These are phyloP conservation scores for Termitomyces sp. DNA, from an alignment of 768 basidiomycete species.

Conservation along the genomic window DNA sequence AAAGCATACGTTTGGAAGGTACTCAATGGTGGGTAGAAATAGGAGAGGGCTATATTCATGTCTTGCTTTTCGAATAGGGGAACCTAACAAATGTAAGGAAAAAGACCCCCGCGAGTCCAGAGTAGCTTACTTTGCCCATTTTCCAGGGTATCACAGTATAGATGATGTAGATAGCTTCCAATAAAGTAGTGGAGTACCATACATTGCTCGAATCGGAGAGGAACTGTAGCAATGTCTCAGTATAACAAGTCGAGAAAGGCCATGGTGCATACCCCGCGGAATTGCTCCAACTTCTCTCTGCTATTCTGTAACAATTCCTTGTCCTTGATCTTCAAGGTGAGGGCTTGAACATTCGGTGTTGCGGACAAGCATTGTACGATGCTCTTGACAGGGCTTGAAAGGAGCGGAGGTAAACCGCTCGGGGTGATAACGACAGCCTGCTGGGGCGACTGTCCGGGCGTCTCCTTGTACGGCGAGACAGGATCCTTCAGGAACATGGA, in stretches of 20 bases:
- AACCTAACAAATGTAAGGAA: slow-evolving; percentile 15
- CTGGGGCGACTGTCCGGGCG: slow-evolving; percentile 21
- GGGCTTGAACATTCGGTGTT: slow-evolving; percentile 22
- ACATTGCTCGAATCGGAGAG: slow-evolving; percentile 65
- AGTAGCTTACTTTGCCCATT: slow-evolving; percentile 30
- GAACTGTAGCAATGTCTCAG: slow-evolving; percentile 29
- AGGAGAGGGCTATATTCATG: slow-evolving; percentile 15
- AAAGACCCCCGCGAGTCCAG: background rate
- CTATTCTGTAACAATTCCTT: slow-evolving; percentile 30
- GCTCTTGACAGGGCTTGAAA: slow-evolving; percentile 33
- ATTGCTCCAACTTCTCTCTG: slow-evolving; percentile 27
- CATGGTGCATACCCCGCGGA: slow-evolving; percentile 29
- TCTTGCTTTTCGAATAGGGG: slow-evolving; percentile 18
- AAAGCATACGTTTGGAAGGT: slow-evolving; percentile 42
- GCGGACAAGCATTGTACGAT: slow-evolving; percentile 29
- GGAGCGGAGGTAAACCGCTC: slow-evolving; percentile 33
- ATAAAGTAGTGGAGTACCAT: slow-evolving; percentile 45
- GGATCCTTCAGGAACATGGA: slow-evolving; percentile 48
- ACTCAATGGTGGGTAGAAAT: slow-evolving; percentile 44
- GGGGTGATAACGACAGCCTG: slow-evolving; percentile 22
- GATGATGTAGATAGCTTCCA: slow-evolving; percentile 52
- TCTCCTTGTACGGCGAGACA: slow-evolving; percentile 28
- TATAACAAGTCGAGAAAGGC: background rate
- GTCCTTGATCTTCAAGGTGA: slow-evolving; percentile 26
- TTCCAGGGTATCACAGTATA: slow-evolving; percentile 50